Conservation (phyloP, 2,329 filamentous ascomycete species). For the Fusarium hostae region DNA sequence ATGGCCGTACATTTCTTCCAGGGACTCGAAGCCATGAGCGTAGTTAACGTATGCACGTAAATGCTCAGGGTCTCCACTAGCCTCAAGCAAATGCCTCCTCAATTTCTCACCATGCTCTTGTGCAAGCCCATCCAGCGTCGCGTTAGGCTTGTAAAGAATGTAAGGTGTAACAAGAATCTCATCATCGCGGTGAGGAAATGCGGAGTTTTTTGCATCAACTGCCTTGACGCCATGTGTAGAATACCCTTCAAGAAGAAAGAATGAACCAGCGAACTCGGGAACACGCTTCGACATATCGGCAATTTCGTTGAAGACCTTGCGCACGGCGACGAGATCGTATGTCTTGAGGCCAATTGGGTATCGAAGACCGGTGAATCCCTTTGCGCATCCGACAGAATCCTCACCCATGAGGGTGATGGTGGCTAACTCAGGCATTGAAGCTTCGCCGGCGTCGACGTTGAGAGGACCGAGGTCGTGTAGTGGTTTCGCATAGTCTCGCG, state of each 20-base stretch:
- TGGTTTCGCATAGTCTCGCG: constrained; percentile 52
- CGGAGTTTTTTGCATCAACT: constrained; percentile 2
- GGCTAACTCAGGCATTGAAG: constrained; percentile 57
- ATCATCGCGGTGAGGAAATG: constrained; percentile 29
- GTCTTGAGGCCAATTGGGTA: constrained; percentile 56
- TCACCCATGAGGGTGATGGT: constrained; percentile 53
- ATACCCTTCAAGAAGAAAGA: constrained; percentile 68
- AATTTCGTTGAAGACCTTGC: constrained; percentile 48
- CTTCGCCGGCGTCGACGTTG: constrained; percentile 41
- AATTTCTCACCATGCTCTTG: constrained; percentile 22
- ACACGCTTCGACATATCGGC: constrained; percentile 23
- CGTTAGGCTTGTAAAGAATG: constrained; percentile 28
- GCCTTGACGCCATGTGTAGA: constrained; percentile 33
- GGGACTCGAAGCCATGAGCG: constrained; percentile 22
- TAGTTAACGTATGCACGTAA: constrained; percentile 34
- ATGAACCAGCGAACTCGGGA: constrained; percentile 34
- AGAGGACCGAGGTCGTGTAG: constrained; percentile 55
- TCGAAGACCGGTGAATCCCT: constrained; percentile 52
- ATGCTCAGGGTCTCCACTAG: constrained; percentile 15
- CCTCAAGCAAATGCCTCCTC: constrained; percentile 4
- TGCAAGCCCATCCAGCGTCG: constrained; percentile 6
- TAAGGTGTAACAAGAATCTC: constrained; percentile 18
- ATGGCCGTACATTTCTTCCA: constrained; percentile 21
- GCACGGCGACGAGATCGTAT: constrained; percentile 48
- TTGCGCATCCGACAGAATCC: constrained; percentile 53